These are phyloP conservation scores for Basidiobolus meristosporus DNA, from an alignment of 371 early-diverging fungal species.

Conservation along the genomic window DNA sequence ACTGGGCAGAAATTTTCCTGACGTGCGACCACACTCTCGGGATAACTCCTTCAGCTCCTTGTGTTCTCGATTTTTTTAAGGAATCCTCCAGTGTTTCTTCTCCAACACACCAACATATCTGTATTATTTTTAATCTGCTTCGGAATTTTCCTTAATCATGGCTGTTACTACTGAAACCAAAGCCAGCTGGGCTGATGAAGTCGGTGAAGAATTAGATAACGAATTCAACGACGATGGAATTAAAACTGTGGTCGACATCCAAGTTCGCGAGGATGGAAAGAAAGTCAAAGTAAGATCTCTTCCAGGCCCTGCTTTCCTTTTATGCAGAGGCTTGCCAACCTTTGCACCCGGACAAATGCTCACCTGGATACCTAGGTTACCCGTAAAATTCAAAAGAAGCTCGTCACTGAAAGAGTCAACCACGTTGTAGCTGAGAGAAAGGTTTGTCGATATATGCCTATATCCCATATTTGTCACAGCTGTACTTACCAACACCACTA, in stretches of 20 bases:
- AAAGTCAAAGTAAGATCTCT: conserved; percentile 70
- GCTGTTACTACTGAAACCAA: too few species aligned
- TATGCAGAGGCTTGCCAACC: conserved; percentile 59
- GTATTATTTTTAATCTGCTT: too few species aligned
- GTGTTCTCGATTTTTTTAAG: too few species aligned
- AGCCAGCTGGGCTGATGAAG: conserved; percentile 49
- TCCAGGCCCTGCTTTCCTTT: conserved; percentile 66
- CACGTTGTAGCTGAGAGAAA: conserved; percentile 79
- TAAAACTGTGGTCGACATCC: neutral
- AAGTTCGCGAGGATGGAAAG: conserved; percentile 30
- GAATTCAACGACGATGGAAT: neutral
- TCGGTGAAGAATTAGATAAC: conserved; percentile 38
- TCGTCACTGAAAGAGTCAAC: conserved; percentile 68
- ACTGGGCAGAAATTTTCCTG: too few species aligned
- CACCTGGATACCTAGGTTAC: conserved; percentile 28
- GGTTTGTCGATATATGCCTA: conserved; percentile 8
- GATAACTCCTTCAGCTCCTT: too few species aligned
- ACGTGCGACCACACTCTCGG: too few species aligned
- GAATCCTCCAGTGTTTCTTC: too few species aligned
- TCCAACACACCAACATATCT: too few species aligned
- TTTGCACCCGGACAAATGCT: neutral
- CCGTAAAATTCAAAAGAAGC: conserved; percentile 55
- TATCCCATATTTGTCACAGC: neutral
- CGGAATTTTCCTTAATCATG: too few species aligned
- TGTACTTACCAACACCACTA: neutral